These are phyloP conservation scores for Marasmius fiardii DNA, from an alignment of 1,284 basidiomycete genomes.

Conservation along the genomic window DNA sequence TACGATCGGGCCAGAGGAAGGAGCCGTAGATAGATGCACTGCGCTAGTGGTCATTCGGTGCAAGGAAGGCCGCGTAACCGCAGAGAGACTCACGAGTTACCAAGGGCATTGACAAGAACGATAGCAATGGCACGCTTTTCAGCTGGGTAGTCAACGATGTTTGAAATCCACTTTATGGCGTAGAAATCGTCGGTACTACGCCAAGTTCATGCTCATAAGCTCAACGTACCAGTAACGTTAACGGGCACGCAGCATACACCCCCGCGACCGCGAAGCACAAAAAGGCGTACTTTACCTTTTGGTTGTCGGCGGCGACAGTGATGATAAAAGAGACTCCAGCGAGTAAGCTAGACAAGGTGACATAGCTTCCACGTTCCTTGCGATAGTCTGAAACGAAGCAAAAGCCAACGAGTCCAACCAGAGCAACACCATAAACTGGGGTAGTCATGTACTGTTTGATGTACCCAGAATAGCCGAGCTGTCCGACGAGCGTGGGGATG, in stretches of 20 bases:
- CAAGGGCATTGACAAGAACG: slow-evolving; percentile 27
- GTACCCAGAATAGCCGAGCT: slow-evolving; percentile 34
- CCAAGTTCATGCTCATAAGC: slow-evolving; percentile 24
- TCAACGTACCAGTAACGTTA: slow-evolving; percentile 34
- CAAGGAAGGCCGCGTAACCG: background rate
- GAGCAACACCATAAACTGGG: slow-evolving; percentile 34
- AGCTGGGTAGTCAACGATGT: slow-evolving; percentile 25
- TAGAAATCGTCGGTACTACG: slow-evolving; percentile 8
- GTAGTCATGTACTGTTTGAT: slow-evolving; percentile 40
- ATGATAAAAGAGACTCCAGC: slow-evolving; percentile 35
- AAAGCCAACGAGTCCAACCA: slow-evolving; percentile 29
- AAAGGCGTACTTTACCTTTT: slow-evolving; percentile 38
- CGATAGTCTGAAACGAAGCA: slow-evolving; percentile 29
- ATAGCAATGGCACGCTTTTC: slow-evolving; percentile 31
- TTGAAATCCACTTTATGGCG: slow-evolving; percentile 19
- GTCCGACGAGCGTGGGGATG: slow-evolving; percentile 32
- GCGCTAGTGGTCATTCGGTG: background rate
- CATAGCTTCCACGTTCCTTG: slow-evolving; percentile 32
- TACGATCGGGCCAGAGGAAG: slow-evolving; percentile 38
- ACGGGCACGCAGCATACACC: slow-evolving; percentile 37
- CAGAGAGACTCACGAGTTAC: slow-evolving; percentile 18
- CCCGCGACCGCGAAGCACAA: slow-evolving; percentile 40
- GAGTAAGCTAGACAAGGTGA: slow-evolving; percentile 24
- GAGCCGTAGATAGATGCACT: slow-evolving; percentile 37
- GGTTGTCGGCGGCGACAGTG: slow-evolving; percentile 27